Conservation (phyloP, 2,329 filamentous ascomycete species). For the Pseudogymnoascus sp. region DNA sequence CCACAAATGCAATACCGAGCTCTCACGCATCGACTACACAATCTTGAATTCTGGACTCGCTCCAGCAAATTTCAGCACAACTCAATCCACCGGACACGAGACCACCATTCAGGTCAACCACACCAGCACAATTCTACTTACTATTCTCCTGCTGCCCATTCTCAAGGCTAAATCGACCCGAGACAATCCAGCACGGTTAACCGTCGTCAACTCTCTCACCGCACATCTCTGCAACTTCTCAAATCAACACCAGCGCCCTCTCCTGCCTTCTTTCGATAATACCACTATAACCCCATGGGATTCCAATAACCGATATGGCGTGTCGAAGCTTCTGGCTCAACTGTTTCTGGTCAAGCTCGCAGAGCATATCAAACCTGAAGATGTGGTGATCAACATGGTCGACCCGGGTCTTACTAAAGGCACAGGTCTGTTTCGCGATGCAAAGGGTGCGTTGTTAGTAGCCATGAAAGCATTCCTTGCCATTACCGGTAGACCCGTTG, state of each 20-base stretch:
- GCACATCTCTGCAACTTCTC: constrained; percentile 22
- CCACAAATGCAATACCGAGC: constrained; percentile 25
- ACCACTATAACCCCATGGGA: constrained; percentile 18
- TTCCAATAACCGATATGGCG: constrained; percentile 22
- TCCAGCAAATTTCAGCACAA: constrained; percentile 9
- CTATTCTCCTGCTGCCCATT: constrained; percentile 25
- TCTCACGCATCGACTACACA: constrained; percentile 37
- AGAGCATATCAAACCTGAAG: constrained; percentile 28
- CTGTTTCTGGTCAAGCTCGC: constrained; percentile 34
- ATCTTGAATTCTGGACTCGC: constrained; percentile 40
- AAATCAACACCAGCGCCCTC: constrained; percentile 19
- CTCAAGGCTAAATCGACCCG: constrained; percentile 19
- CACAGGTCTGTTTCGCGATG: constrained; percentile 35
- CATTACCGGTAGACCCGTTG: constrained; percentile 28
- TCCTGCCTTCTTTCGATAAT: constrained; percentile 30
- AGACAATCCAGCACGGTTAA: constrained; percentile 13
- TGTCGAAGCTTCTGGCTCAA: constrained; percentile 27
- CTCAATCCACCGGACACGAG: constrained; percentile 33
- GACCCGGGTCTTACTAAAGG: constrained; percentile 31
- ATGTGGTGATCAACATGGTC: constrained; percentile 31
- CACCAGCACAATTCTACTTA: constrained; percentile 23
- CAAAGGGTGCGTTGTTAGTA: constrained; percentile 17
- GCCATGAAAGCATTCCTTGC: constrained; percentile 21
- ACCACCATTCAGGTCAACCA: constrained; percentile 34
- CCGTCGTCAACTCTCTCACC: constrained; percentile 15